Base-by-base conservation (phyloP, 805 yeast species). In the Suhomyces xylopsoci region DNA sequence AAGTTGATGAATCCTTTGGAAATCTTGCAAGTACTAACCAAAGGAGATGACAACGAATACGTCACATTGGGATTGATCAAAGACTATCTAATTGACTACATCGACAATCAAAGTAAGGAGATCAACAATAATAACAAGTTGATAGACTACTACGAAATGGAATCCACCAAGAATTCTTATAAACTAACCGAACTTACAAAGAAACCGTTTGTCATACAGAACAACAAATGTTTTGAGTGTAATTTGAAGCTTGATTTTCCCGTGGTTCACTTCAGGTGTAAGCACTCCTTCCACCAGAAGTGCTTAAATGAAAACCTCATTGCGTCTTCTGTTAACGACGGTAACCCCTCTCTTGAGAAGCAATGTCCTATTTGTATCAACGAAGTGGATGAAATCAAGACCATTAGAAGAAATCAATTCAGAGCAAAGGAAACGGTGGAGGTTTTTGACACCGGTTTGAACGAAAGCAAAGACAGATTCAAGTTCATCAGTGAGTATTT, bases 231-330 rank as follows among this genome's bases (percentile, higher is more conserved):
- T 62, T 72, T 82, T 12, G 76, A 82, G 15, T 92, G 97, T 64
- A 74, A 80, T 8, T 71, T 79, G 43, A 77, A 81, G 10, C 69
- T 93, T 19, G 96, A 89, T 53, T 76, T 85, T 42, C 97, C 98
- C 0, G 79, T 86, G 2, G 81, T 88, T 0, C 96, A 89, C 61
- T 94, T 93, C 73, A 81, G 83, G 57, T 94, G 99, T 71, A 78
- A 79, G 28, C 99, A 94, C 62, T 83, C 94, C 2, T 91, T 82
- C 63, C 98, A 94, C 63, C 88, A 87, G 59, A 75, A 87, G 44
- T 94, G 99, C 64, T 68, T 90, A 24, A 77, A 76, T 48, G 84
- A 83, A 43, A 80, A 75, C 38, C 67, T 60, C 12, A 57, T 58
- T 45, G 57, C 55, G 6, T 49, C 52, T 2, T 53, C 52, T 5